Conservation (phyloP, 257 asterid species). For the Petrea volubilis region DNA sequence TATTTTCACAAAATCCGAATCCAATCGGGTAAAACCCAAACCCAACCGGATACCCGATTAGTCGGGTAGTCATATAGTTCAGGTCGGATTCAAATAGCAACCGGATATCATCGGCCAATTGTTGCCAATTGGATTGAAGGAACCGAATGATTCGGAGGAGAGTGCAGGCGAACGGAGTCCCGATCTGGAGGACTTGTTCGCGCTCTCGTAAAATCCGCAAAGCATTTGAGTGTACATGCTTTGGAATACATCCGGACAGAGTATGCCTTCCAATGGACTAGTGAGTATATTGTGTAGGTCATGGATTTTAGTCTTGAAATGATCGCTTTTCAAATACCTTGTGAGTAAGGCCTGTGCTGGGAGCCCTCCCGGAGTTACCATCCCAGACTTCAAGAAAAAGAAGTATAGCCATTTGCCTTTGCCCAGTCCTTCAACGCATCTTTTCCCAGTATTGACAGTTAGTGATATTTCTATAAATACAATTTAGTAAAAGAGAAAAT, state of each 20-base stretch:
- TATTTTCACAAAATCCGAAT: no score
- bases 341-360: constrained; percentile 13
- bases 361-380: constrained; percentile 29
- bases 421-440: no score
- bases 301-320: constrained; percentile 9
- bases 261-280: constrained; percentile 28
- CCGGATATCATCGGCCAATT: constrained; percentile 28
- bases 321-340: constrained; percentile 24
- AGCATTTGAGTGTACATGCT: constrained; percentile 39
- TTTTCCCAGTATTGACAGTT: no score
- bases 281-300: constrained; percentile 19
- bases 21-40: no score
- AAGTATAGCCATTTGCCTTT: constrained; percentile 29
- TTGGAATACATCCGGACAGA: constrained; percentile 29
- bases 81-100: no score
- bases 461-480: no score
- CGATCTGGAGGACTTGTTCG: constrained; percentile 29
- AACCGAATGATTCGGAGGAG: constrained; percentile 25
- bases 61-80: no score
- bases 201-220: constrained; percentile 34
- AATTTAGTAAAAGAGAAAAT: no score
- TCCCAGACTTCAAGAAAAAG: constrained; percentile 20
- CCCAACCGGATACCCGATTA: no score
- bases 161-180: constrained; percentile 21
- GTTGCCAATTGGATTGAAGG: constrained; percentile 34